A percentile compares a stretch with the other conserved stretches of the same genome.
These are phyloP conservation scores for Lyophyllum atratum DNA, from an alignment of 768 basidiomycete genomes.

Conservation along the genomic window DNA sequence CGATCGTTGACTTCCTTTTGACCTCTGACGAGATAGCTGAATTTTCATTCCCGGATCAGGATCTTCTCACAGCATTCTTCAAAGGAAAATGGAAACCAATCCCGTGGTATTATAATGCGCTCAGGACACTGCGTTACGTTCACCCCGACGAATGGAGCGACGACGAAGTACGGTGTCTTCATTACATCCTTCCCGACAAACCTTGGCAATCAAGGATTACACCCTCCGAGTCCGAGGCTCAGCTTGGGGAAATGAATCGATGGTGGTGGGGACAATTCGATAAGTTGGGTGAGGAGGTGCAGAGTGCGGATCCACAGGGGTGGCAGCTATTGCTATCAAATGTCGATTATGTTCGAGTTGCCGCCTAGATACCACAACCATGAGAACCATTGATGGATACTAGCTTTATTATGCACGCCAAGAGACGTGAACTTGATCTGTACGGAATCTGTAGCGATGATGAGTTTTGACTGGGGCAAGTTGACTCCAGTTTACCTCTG, in stretches of 20 bases:
- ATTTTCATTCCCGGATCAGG: conserved; percentile 86
- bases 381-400: background rate
- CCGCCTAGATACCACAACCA: background rate
- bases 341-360: conserved; percentile 36
- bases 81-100: conserved; percentile 76
- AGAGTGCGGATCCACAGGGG: conserved; percentile 41
- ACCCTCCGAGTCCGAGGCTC: conserved; percentile 29
- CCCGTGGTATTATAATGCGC: conserved; percentile 88
- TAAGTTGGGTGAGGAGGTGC: conserved; percentile 44
- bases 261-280: conserved; percentile 87
- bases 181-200: conserved; percentile 86
- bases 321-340: conserved; percentile 54
- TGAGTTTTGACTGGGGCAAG: background rate
- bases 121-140: conserved; percentile 78
- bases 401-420: conserved; percentile 67
- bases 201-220: conserved; percentile 71
- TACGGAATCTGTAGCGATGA: conserved; percentile 70
- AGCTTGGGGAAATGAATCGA: conserved; percentile 55
- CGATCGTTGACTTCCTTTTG: conserved; percentile 58
- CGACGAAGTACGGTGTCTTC: conserved; percentile 81
- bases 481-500: conserved; percentile 65
- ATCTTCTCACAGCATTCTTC: conserved; percentile 83
- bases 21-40: conserved; percentile 39
- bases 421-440: conserved; percentile 89
- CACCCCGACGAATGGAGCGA: conserved; percentile 85